These are phyloP conservation scores for Apocynum venetum DNA, from an alignment of 257 asterid genomes.

Conservation along the genomic window DNA sequence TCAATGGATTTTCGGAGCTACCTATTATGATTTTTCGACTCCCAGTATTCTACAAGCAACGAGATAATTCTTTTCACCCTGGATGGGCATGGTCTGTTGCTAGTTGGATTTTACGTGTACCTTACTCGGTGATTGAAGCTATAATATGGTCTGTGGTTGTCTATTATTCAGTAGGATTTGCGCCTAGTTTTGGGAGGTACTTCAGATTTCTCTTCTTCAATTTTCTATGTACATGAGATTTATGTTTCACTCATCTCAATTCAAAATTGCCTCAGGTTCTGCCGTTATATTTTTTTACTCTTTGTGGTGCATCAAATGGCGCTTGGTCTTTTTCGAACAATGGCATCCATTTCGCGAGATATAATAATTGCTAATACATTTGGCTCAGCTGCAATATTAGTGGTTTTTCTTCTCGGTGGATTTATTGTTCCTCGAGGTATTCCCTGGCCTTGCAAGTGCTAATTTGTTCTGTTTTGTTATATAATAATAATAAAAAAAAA, in stretches of 20 bases:
- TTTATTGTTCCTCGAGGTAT: conserved; percentile 76
- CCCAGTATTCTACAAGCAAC: conserved; percentile 88
- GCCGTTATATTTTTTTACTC: conserved; percentile 58
- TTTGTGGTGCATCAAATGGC: conserved; percentile 89
- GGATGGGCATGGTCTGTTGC: conserved; percentile 87
- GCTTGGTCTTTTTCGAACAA: conserved; percentile 71
- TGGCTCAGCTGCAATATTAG: conserved; percentile 76
- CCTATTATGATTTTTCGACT: conserved; percentile 79
- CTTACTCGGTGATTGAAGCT: conserved; percentile 80
- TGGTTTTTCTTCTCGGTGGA: conserved; percentile 76
- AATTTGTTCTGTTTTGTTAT: not conserved
- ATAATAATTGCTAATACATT: conserved; percentile 74
- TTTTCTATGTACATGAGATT: not conserved
- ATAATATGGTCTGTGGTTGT: conserved; percentile 73
- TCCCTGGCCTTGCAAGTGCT: not conserved
- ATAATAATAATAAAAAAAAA: not conserved
- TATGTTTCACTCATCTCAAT: conserved; percentile 11
- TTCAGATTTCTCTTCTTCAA: conserved; percentile 3
- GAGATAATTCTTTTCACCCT: conserved; percentile 87
- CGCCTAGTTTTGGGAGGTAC: conserved; percentile 76
- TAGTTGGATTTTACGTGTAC: conserved; percentile 69
- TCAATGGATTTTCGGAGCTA: conserved; percentile 87
- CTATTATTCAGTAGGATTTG: conserved; percentile 73
- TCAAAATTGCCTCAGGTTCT: conserved; percentile 51
- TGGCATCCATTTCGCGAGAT: conserved; percentile 86